Conservation (phyloP, 176 grass and related monocot species). For the Cocos nucifera region DNA sequence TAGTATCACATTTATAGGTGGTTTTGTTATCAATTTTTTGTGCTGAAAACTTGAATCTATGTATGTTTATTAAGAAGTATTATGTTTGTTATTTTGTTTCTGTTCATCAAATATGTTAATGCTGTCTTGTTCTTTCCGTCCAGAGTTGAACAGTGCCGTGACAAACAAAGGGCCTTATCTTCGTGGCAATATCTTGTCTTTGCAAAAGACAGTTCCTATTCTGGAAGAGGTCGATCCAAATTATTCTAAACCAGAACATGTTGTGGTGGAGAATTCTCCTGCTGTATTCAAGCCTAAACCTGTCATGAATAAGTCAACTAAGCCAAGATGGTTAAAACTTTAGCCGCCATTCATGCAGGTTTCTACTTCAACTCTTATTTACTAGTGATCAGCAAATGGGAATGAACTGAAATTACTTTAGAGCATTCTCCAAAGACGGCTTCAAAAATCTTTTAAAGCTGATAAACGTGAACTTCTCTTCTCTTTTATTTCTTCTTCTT, state of each 20-base stretch:
- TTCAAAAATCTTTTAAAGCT: too few relatives aligned
- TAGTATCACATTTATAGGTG: too few relatives aligned
- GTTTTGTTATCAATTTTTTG: too few relatives aligned
- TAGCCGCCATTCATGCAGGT: too few relatives aligned
- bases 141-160: slow-evolving; percentile 33
- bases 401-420: too few relatives aligned
- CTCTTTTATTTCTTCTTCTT: too few relatives aligned
- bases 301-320: slow-evolving; percentile 60
- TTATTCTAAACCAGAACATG: slow-evolving; percentile 37
- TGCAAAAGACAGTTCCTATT: slow-evolving; percentile 50
- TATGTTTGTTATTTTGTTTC: not conserved
- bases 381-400: too few relatives aligned
- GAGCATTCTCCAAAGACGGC: too few relatives aligned
- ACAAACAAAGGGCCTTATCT: slow-evolving; percentile 69
- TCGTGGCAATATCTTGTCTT: slow-evolving; percentile 54
- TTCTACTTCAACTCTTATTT: too few relatives aligned
- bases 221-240: slow-evolving; percentile 30
- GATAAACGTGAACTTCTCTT: too few relatives aligned
- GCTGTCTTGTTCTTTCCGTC: slow-evolving; percentile 3
- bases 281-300: slow-evolving; percentile 28
- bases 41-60: too few relatives aligned
- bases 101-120: slow-evolving; percentile 12
- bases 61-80: too few relatives aligned
- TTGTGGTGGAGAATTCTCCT: slow-evolving; percentile 9
- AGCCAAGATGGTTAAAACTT: slow-evolving; percentile 91